Evolutionary conservation across 345 rosid genomes (phyloP).

Genomic region (Salix dunnii): DNA sequence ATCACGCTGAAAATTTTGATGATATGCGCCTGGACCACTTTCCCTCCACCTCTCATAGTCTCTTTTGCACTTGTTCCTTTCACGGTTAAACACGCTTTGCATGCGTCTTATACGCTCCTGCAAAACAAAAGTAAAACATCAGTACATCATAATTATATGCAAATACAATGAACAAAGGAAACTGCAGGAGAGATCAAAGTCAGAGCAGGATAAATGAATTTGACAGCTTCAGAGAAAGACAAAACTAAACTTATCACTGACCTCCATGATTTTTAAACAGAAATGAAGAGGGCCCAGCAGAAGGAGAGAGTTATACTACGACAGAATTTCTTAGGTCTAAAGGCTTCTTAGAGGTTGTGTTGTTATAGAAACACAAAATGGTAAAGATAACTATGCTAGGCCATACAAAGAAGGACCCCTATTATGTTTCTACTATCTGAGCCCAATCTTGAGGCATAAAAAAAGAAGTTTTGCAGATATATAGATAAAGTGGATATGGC

Average conservation of each 20-base stretch:
- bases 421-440: too few species aligned
- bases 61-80: slow-evolving; percentile 64
- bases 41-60: slow-evolving; percentile 83
- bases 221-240: neutral
- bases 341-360: too few species aligned
- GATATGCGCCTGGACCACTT: slow-evolving; percentile 56
- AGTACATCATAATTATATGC: neutral
- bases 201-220: neutral
- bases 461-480: too few species aligned
- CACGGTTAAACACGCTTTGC: slow-evolving; percentile 97
- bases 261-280: neutral
- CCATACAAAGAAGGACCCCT: too few species aligned
- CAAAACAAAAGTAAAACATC: slow-evolving; percentile 1
- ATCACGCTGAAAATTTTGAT: slow-evolving; percentile 87
- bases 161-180: neutral
- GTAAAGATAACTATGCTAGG: too few species aligned
- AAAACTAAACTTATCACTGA: neutral
- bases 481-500: too few species aligned
- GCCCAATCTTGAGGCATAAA: too few species aligned
- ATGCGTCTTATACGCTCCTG: slow-evolving; percentile 95
- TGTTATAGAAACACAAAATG: too few species aligned
- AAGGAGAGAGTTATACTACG: neutral
- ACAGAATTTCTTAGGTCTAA: neutral
- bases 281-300: neutral
- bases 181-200: too few species aligned